Conservation (phyloP, 139 green algal genomes). For the Microglena sp. region DNA sequence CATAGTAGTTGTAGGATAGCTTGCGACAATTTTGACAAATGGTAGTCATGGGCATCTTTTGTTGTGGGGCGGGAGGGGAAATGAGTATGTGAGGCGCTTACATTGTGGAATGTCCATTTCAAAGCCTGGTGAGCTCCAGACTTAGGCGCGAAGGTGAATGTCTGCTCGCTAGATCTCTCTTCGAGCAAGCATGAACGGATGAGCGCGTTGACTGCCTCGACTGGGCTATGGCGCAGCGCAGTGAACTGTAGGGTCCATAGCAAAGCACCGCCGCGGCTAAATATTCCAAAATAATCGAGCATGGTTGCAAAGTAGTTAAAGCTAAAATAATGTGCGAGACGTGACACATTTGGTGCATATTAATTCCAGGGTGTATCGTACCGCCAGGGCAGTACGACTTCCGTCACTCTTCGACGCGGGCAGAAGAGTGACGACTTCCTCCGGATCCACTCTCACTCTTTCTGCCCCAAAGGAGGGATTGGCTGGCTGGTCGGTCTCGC, state of each 20-base stretch:
- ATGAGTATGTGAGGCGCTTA: constrained; percentile 1
- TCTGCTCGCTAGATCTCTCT: constrained; percentile 70
- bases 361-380: no score
- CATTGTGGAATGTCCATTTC: constrained; percentile 96
- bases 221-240: constrained; percentile 21
- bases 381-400: no score
- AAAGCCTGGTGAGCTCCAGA: constrained; percentile 65
- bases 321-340: neutral
- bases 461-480: neutral
- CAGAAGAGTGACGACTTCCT: neutral
- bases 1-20: no score
- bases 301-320: constrained; percentile 27
- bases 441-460: neutral
- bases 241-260: constrained; percentile 68
- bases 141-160: constrained; percentile 69
- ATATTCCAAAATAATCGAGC: constrained; percentile 82
- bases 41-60: no score
- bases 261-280: constrained; percentile 72
- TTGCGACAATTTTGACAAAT: no score
- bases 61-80: no score
- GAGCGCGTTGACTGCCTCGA: constrained; percentile 70
- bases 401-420: no score
- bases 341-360: neutral
- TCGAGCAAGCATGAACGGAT: constrained; percentile 82
- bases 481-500: neutral